These are phyloP conservation scores for Cladorrhinum samala DNA, from an alignment of 495 filamentous ascomycete genomes.

Conservation along the genomic window DNA sequence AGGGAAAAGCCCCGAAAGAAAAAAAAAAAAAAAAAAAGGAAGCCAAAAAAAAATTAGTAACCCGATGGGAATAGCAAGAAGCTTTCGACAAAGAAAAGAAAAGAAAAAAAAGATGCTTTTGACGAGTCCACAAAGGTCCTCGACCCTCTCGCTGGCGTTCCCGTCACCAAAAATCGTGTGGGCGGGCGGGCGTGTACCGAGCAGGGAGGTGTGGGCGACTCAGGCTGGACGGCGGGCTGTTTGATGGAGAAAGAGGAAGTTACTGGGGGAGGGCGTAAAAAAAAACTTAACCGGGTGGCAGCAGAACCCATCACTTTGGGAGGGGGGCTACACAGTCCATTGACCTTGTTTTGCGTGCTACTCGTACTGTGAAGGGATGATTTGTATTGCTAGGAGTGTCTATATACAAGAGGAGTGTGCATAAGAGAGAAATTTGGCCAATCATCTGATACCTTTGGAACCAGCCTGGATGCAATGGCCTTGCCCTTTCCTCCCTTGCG, in stretches of 20 bases:
- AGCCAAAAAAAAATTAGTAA: conserved; percentile 2
- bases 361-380: neutral
- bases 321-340: conserved; percentile 5
- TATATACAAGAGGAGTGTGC: neutral
- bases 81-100: conserved; percentile 3
- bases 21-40: conserved; percentile 9
- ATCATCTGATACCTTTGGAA: neutral
- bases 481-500: too few species aligned
- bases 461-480: too few species aligned
- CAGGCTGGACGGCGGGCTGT: conserved; percentile 17
- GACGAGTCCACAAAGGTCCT: conserved; percentile 16
- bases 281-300: conserved; percentile 8
- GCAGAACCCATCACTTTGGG: conserved; percentile 3
- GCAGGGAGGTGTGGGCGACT: conserved; percentile 25
- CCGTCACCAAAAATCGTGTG: conserved; percentile 22
- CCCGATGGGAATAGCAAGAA: neutral
- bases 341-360: neutral
- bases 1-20: conserved; percentile 7
- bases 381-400: neutral
- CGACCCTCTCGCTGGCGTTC: conserved; percentile 16
- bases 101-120: conserved; percentile 20
- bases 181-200: conserved; percentile 31
- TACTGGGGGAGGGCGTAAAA: conserved; percentile 20
- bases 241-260: conserved; percentile 20
- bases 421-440: neutral